Conservation (phyloP, 2,329 filamentous ascomycete genomes). For the Zasmidium cellare region DNA sequence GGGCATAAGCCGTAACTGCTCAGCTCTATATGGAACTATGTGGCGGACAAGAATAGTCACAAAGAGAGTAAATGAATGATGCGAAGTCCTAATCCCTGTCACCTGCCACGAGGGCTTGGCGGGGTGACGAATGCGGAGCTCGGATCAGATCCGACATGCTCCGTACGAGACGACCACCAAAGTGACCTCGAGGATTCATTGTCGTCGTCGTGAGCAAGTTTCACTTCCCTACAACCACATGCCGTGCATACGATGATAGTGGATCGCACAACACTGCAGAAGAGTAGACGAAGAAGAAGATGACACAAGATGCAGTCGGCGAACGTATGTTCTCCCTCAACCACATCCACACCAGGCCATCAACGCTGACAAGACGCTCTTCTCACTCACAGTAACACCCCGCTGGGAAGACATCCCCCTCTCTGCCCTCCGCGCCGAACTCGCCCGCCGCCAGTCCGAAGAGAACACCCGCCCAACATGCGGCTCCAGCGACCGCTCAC, state of each 20-base stretch:
- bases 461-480: slow-evolving; percentile 49
- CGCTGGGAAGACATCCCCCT: slow-evolving; percentile 43
- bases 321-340: slow-evolving; percentile 8
- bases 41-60: too few relatives aligned
- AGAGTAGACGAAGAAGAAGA: slow-evolving; percentile 9
- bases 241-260: neutral
- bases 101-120: too few relatives aligned
- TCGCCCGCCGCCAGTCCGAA: slow-evolving; percentile 49
- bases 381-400: slow-evolving; percentile 16
- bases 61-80: too few relatives aligned
- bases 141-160: neutral
- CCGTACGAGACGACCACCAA: neutral
- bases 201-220: neutral
- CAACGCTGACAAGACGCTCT: slow-evolving; percentile 17
- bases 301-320: slow-evolving; percentile 17
- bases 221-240: neutral
- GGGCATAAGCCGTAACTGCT: too few relatives aligned
- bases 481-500: slow-evolving; percentile 49
- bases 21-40: too few relatives aligned
- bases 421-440: slow-evolving; percentile 49
- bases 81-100: too few relatives aligned
- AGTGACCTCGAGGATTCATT: neutral
- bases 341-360: neutral
- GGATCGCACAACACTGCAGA: neutral
- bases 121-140: too few relatives aligned